Evolutionary conservation across 2,329 filamentous ascomycete genomes (phyloP), one percentile per base, ranked within the genome.

Genomic region (Cryphonectria nitschkei): DNA sequence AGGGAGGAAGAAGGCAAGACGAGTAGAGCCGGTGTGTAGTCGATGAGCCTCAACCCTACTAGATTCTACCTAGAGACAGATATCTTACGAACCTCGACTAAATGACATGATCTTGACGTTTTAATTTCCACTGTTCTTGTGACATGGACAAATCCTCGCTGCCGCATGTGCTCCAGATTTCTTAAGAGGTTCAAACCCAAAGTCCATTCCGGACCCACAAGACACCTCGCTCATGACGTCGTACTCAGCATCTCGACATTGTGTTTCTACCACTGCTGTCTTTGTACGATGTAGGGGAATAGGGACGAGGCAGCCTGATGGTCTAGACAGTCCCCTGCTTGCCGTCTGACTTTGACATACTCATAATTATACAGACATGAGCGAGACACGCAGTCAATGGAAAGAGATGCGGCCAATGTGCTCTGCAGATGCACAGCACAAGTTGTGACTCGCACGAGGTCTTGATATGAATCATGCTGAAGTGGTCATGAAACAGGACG

Each of bases 131-230:
- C 39, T 14, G 14, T 41, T 14, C 1, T 39, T 32, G 13, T 11
- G 19, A 63, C 26, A 16, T 37, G 52, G 37, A 39, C n/a, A 22
- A 22, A 22, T 64, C 46, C 64, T 58, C 56, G 58, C 58, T 68
- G 39, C 13, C 5, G 52, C 11, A 56, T 56, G 26, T 29, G 26
- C 52, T 14, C 13, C 8, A 14, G 52, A 16, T 7, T 7, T 14
- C 16, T 6, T 1, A 50, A 46, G 43, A 22, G 43, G 43, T 19
- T n/a, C 46, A 16, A n/a, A 8, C 6, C 46, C 19, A 50, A 16
- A n/a, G 19, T n/a, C 19, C 19, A 9, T 50, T 32, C 26, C 54
- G 54, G 26, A 16, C n/a, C 54, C 54, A 56, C 54, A 56, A 32
- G 54, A 56, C 26, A 56, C 11, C 54, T 56, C 26, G 13, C 26